phyloP scores from a whole-genome alignment of 2,329 filamentous ascomycete species.

The Claviceps humidiphila region DNA sequence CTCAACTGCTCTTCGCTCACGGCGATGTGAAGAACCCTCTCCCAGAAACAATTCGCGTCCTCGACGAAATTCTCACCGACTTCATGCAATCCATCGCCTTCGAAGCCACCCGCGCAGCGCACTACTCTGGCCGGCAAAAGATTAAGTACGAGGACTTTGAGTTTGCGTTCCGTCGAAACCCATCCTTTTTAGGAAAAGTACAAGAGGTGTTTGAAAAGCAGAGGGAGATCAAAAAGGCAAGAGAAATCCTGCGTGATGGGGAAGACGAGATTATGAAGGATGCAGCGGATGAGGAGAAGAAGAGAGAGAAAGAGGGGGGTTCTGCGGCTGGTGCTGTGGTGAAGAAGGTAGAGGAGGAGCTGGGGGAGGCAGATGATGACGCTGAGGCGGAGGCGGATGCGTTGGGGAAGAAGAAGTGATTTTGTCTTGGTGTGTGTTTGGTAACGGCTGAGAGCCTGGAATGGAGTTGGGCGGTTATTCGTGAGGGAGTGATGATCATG shows the following conservation, averaged over 20 bases:
- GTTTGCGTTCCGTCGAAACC: constrained; percentile 79
- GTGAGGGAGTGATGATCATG: background rate
- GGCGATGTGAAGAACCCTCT: constrained; percentile 69
- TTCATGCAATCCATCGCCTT: constrained; percentile 92
- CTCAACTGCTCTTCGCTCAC: constrained; percentile 64
- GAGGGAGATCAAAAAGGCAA: constrained; percentile 68
- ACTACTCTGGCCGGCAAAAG: constrained; percentile 81
- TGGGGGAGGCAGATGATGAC: constrained; percentile 41
- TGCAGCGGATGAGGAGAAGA: constrained; percentile 31
- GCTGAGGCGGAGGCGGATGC: constrained; percentile 27
- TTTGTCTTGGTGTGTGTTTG: background rate
- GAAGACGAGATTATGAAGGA: constrained; percentile 46
- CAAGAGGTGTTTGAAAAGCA: constrained; percentile 83
- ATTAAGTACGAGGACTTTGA: constrained; percentile 98
- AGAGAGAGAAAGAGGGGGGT: constrained; percentile 15
- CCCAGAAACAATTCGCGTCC: constrained; percentile 68
- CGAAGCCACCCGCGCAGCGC: constrained; percentile 72
- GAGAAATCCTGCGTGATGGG: constrained; percentile 62
- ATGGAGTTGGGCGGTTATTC: background rate
- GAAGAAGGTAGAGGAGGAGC: constrained; percentile 31
- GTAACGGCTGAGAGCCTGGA: background rate
- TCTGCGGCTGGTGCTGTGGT: constrained; percentile 4
- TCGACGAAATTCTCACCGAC: constrained; percentile 93
- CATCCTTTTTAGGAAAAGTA: constrained; percentile 74
- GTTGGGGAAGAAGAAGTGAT: constrained; percentile 24